Base-by-base conservation (phyloP, 495 filamentous ascomycete genomes). In the Tuber indicum region DNA sequence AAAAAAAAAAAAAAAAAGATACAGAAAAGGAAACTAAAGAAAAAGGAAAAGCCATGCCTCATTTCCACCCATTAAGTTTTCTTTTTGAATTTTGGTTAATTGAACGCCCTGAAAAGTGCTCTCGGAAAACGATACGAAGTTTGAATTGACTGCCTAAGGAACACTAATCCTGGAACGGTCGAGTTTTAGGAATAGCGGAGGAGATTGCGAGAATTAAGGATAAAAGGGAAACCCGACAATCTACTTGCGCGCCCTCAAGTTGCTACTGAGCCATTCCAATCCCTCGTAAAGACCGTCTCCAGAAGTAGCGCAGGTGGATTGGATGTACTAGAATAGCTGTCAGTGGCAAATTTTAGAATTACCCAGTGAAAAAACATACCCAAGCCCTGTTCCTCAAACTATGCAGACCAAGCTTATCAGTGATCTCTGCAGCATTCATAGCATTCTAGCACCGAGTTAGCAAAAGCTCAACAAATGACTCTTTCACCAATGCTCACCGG, bases 201-300 rank as follows among this genome's bases (percentile, higher is more conserved):
- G 46, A 45, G 47, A 36, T 66, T 70, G 49, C 70, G 36, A 47
- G 58, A 71, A 70, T 42, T 45, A 21, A 47, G 74, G 62, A 46
- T 47, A 16, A 72, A n/a, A 41, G 32, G 73, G 73, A 75, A 36
- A 32, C 47, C 36, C 74, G 45, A 74, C 74, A 81, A 46, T 81
- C 66, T 81, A 81, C 70, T 74, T 70, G 46, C 81, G 81, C 32
- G 77, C 75, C 86, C 92, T 90, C 87, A 99, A 92, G 83, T 93
- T 92, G 87, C 92, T 93, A 87, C 94, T 93, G 85, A 99, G 91
- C 96, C 96, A 99, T 87, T 99, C 96, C 82, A 99, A 92, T 91
- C 96, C 96, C 87, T 99, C 96, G 86, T 98, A 99, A 81, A 99
- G 92, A 93, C 96, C 96, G 85, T 99, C 96, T 88, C 96, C 96